Conservation (phyloP, 2,329 filamentous ascomycete species). For the Fusarium kyushuense region DNA sequence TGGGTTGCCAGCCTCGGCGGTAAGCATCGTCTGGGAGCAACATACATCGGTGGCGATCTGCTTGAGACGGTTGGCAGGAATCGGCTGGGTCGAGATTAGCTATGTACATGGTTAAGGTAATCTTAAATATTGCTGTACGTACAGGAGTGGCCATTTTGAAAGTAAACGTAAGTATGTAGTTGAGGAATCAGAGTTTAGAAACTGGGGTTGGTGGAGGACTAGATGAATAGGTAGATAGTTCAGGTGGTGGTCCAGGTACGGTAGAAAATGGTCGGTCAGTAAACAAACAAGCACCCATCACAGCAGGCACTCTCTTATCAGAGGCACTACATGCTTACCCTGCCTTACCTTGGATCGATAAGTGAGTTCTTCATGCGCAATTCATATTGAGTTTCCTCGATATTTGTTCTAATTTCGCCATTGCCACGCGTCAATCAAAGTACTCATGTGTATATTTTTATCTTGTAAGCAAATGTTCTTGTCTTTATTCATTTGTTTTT, state of each 20-base stretch:
- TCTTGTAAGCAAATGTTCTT: slow-evolving; percentile 14
- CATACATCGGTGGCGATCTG: slow-evolving; percentile 87
- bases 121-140: slow-evolving; percentile 26
- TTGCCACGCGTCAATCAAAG: slow-evolving; percentile 15
- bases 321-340: slow-evolving; percentile 28
- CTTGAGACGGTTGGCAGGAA: slow-evolving; percentile 80
- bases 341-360: not conserved
- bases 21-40: slow-evolving; percentile 44
- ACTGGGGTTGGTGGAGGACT: slow-evolving; percentile 37
- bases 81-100: slow-evolving; percentile 67
- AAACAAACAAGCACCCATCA: slow-evolving; percentile 45
- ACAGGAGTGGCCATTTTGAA: slow-evolving; percentile 57
- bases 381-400: slow-evolving; percentile 29
- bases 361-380: slow-evolving; percentile 28
- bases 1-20: slow-evolving; percentile 28
- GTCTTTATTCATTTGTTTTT: slow-evolving; percentile 27
- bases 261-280: slow-evolving; percentile 48
- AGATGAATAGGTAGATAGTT: not conserved
- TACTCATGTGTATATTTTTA: slow-evolving; percentile 14
- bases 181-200: slow-evolving; percentile 38
- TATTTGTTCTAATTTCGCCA: slow-evolving; percentile 26
- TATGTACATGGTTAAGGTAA: not conserved
- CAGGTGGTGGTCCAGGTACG: slow-evolving; percentile 1
- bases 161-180: slow-evolving; percentile 30
- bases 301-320: slow-evolving; percentile 45